These are phyloP conservation scores for Tetrahymena borealis DNA, from an alignment of 73 alveolate species.

Conservation along the genomic window DNA sequence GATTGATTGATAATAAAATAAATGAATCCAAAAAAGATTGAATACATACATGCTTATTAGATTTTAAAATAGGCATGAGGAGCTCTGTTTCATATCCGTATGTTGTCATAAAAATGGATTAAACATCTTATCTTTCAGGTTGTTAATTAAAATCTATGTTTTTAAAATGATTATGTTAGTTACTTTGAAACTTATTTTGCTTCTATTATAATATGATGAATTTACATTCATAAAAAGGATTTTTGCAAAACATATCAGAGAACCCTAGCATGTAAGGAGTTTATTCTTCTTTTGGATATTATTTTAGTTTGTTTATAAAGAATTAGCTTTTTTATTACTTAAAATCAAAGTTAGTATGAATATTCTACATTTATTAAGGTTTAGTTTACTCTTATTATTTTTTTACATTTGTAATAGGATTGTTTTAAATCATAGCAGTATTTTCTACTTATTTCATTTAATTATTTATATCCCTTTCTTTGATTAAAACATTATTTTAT, in stretches of 20 bases:
- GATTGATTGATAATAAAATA: too few species aligned
- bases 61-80: conserved; percentile 12
- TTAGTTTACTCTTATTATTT: neutral
- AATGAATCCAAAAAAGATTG: neutral
- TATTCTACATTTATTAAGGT: neutral
- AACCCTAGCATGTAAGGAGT: neutral
- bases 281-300: neutral
- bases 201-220: neutral
- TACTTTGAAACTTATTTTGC: too few species aligned
- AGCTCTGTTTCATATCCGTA: conserved; percentile 37
- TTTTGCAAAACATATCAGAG: neutral
- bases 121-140: neutral
- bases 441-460: too few species aligned
- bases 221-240: neutral
- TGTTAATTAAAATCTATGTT: neutral
- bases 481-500: too few species aligned
- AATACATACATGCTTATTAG: neutral
- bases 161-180: neutral
- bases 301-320: neutral
- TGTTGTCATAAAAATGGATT: conserved; percentile 19
- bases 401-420: neutral
- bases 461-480: too few species aligned
- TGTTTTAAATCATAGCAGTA: too few species aligned
- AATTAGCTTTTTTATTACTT: neutral
- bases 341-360: neutral